Percentiles rank a stretch among this genome's conserved stretches.
phyloP scores from a whole-genome alignment of 2,329 filamentous ascomycete genomes.

The Aspergillus sp. region DNA sequence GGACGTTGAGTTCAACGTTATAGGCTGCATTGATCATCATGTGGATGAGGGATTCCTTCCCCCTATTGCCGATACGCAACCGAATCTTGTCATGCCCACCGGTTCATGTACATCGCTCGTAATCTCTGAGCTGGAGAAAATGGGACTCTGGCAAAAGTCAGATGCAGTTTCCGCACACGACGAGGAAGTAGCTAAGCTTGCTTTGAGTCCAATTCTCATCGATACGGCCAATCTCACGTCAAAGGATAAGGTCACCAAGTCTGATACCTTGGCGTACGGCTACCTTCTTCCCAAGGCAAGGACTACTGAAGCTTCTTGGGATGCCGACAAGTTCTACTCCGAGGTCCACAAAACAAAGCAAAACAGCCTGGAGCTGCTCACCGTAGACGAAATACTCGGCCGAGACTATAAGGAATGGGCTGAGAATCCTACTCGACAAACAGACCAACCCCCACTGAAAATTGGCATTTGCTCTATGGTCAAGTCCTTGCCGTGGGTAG shows the following conservation, averaged over 20 bases:
- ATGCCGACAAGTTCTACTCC: slow-evolving; percentile 51
- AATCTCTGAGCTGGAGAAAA: slow-evolving; percentile 50
- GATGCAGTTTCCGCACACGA: slow-evolving; percentile 19
- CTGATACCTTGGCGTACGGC: slow-evolving; percentile 50
- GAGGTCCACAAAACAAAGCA: slow-evolving; percentile 55
- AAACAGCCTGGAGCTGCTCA: slow-evolving; percentile 53
- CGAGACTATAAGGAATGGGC: slow-evolving; percentile 67
- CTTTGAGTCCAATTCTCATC: slow-evolving; percentile 44
- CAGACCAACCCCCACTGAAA: slow-evolving; percentile 32
- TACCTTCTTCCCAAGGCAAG: slow-evolving; percentile 54
- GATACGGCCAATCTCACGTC: slow-evolving; percentile 48
- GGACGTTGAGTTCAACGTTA: slow-evolving; percentile 41
- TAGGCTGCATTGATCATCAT: slow-evolving; percentile 63
- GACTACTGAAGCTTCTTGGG: slow-evolving; percentile 32
- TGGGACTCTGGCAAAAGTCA: slow-evolving; percentile 42
- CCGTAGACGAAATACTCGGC: slow-evolving; percentile 55
- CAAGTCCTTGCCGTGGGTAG: slow-evolving; percentile 55
- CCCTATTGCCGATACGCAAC: slow-evolving; percentile 41
- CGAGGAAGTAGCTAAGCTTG: slow-evolving; percentile 38
- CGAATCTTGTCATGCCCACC: slow-evolving; percentile 53
- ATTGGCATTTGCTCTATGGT: slow-evolving; percentile 62
- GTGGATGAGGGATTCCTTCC: slow-evolving; percentile 57
- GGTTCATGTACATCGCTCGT: slow-evolving; percentile 63
- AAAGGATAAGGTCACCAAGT: slow-evolving; percentile 46
- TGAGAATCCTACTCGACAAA: slow-evolving; percentile 33